A percentile compares a stretch with the other conserved stretches of the same genome.
These are phyloP conservation scores for Alternaria triticina DNA, from an alignment of 2,329 filamentous ascomycete genomes.

Conservation along the genomic window DNA sequence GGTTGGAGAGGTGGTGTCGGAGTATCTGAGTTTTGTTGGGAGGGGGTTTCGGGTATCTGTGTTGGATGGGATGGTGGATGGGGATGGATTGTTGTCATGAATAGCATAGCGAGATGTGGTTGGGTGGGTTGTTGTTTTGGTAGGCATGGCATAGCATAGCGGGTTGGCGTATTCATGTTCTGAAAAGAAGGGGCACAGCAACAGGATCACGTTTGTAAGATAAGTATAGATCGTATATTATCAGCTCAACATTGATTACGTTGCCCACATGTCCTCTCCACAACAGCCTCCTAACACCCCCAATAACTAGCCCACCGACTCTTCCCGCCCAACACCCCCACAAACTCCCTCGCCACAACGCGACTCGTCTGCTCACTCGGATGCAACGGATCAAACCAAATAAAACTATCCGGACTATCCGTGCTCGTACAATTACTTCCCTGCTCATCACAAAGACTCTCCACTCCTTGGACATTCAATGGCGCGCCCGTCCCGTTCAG, in stretches of 20 bases:
- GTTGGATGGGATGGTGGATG: background rate
- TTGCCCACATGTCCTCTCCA: background rate
- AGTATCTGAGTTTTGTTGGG: slow-evolving; percentile 2
- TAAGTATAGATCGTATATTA: background rate
- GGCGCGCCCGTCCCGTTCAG: slow-evolving; percentile 65
- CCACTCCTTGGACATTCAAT: slow-evolving; percentile 66
- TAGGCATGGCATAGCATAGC: background rate
- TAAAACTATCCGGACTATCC: slow-evolving; percentile 61
- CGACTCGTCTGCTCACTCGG: slow-evolving; percentile 69
- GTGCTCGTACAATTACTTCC: slow-evolving; percentile 47
- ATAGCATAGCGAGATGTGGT: background rate
- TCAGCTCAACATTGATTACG: background rate
- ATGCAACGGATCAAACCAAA: slow-evolving; percentile 80
- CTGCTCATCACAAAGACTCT: slow-evolving; percentile 59
- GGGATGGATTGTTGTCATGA: background rate
- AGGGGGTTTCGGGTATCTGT: too few relatives aligned
- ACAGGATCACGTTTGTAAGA: background rate
- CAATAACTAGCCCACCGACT: slow-evolving; percentile 57
- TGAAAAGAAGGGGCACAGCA: background rate
- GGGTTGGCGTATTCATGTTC: background rate
- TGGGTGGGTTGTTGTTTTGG: background rate
- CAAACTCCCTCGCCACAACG: slow-evolving; percentile 63
- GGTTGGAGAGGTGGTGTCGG: slow-evolving; percentile 75
- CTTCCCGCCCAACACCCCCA: slow-evolving; percentile 59
- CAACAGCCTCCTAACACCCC: slow-evolving; percentile 15